Percentiles rank a stretch among this genome's conserved stretches.
Evolutionary conservation across 2,329 filamentous ascomycete species (phyloP).

Genomic region (Mycocentrospora acerina): DNA sequence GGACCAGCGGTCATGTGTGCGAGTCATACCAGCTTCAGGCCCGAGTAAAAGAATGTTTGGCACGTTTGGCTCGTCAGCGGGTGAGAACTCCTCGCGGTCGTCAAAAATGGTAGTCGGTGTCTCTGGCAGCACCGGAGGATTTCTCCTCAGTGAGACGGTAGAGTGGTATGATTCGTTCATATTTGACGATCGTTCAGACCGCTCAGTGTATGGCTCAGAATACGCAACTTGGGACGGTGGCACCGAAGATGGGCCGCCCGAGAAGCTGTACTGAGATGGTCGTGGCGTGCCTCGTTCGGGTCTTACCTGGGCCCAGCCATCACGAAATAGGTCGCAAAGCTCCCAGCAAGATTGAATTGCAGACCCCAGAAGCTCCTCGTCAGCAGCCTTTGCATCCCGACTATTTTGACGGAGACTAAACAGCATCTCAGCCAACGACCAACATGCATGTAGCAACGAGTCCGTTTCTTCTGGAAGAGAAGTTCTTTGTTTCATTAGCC

Average conservation of each 20-base stretch:
- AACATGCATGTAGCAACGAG: slow-evolving; percentile 80
- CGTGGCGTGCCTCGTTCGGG: slow-evolving; percentile 84
- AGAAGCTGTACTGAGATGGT: slow-evolving; percentile 74
- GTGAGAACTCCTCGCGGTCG: slow-evolving; percentile 75
- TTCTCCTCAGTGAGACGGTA: slow-evolving; percentile 42
- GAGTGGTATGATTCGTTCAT: slow-evolving; percentile 50
- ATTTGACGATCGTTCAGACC: slow-evolving; percentile 44
- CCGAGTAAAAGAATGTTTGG: slow-evolving; percentile 89
- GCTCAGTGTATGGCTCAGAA: slow-evolving; percentile 41
- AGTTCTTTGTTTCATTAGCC: slow-evolving; percentile 90
- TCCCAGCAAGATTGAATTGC: slow-evolving; percentile 95
- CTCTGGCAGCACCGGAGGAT: slow-evolving; percentile 61
- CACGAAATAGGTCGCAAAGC: slow-evolving; percentile 86
- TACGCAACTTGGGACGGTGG: slow-evolving; percentile 33
- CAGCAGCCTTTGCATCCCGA: slow-evolving; percentile 69
- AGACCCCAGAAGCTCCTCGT: slow-evolving; percentile 82
- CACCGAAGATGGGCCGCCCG: slow-evolving; percentile 30
- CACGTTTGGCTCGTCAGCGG: slow-evolving; percentile 69
- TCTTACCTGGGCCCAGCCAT: slow-evolving; percentile 86
- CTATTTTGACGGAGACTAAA: slow-evolving; percentile 85
- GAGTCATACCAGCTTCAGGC: slow-evolving; percentile 57
- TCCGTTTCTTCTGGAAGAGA: slow-evolving; percentile 80
- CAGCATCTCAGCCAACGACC: slow-evolving; percentile 88
- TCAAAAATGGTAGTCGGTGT: slow-evolving; percentile 96
- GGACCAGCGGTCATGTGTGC: slow-evolving; percentile 72